These are phyloP conservation scores for Boletus coccyginus DNA, from an alignment of 768 basidiomycete genomes.

Conservation along the genomic window DNA sequence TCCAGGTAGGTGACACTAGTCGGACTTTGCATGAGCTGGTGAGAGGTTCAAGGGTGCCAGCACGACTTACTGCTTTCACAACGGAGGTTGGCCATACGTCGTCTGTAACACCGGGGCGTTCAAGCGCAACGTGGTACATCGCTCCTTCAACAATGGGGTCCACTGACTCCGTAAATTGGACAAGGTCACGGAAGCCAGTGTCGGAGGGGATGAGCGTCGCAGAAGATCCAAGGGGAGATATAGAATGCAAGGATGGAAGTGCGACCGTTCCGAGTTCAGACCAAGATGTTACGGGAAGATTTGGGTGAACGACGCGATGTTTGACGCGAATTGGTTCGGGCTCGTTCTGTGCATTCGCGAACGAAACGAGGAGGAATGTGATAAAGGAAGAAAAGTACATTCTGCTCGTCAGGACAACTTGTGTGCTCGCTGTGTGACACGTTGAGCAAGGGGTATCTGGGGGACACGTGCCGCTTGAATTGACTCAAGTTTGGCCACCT, in stretches of 20 bases:
- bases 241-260: constrained; percentile 29
- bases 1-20: constrained; percentile 65
- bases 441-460: constrained; percentile 15
- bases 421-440: constrained; percentile 4
- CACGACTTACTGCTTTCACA: constrained; percentile 47
- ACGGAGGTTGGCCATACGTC: constrained; percentile 31
- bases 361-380: constrained; percentile 12
- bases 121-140: constrained; percentile 73
- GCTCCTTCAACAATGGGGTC: constrained; percentile 40
- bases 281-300: constrained; percentile 25
- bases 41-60: constrained; percentile 41
- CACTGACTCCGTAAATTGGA: constrained; percentile 40
- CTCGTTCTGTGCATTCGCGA: constrained; percentile 12
- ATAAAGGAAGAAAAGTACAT: constrained; percentile 9
- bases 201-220: constrained; percentile 38
- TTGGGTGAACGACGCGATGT: constrained; percentile 34
- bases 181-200: constrained; percentile 47
- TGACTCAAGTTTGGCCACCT: not conserved
- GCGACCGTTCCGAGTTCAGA: constrained; percentile 25
- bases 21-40: constrained; percentile 10
- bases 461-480: constrained; percentile 8
- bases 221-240: constrained; percentile 33
- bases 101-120: constrained; percentile 42
- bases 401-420: not conserved
- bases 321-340: constrained; percentile 15